A percentile compares a stretch with the other conserved stretches of the same genome.
phyloP scores from a whole-genome alignment of 2,329 filamentous ascomycete genomes.

The Camptophora hylomeconis region DNA sequence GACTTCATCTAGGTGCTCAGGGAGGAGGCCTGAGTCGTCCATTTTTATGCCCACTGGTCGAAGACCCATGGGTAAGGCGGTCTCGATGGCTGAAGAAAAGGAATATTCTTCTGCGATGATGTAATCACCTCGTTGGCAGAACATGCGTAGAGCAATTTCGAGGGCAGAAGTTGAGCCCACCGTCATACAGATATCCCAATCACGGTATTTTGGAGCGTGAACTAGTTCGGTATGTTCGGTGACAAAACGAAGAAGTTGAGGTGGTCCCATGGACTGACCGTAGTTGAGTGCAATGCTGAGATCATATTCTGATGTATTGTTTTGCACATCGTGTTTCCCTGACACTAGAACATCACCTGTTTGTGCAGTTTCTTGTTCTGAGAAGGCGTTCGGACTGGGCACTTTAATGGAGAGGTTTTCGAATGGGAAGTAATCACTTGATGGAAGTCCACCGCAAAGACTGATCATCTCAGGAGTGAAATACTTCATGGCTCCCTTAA shows the following conservation, averaged over 20 bases:
- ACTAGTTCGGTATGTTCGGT: constrained; percentile 94
- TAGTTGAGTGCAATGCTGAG: constrained; percentile 88
- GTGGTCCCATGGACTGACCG: constrained; percentile 70
- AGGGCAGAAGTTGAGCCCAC: constrained; percentile 77
- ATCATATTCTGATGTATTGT: constrained; percentile 52
- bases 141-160: constrained; percentile 72
- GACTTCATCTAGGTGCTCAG: constrained; percentile 48
- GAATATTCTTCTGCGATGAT: constrained; percentile 84
- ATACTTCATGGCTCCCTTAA: constrained; percentile 71
- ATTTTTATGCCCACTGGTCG: constrained; percentile 48
- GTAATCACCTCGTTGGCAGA: constrained; percentile 62
- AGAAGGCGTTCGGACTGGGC: constrained; percentile 55
- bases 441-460: constrained; percentile 81
- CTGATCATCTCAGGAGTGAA: constrained; percentile 76
- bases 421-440: constrained; percentile 80
- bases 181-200: constrained; percentile 77
- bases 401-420: constrained; percentile 64
- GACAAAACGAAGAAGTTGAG: constrained; percentile 78
- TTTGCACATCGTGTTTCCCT: constrained; percentile 70
- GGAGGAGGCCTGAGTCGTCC: constrained; percentile 53
- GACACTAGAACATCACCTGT: constrained; percentile 50
- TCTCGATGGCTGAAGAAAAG: constrained; percentile 64
- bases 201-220: constrained; percentile 71
- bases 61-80: constrained; percentile 49
- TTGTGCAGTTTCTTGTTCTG: constrained; percentile 51